Evolutionary conservation across 768 basidiomycete species (phyloP).

Genomic region (Mrakia frigida): DNA sequence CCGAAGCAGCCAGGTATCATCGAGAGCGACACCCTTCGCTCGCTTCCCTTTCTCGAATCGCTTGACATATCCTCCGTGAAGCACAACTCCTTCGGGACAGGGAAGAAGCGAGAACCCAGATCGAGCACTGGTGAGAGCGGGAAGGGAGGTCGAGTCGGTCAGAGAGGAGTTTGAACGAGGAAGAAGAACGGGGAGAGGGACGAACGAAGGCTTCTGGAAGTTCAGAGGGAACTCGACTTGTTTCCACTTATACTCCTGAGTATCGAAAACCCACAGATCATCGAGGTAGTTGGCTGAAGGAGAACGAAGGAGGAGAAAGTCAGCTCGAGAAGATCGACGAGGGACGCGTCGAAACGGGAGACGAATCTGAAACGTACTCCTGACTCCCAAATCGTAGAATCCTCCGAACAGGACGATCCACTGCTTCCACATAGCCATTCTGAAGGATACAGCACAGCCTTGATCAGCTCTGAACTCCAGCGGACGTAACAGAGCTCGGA

Average conservation of each 20-base stretch:
- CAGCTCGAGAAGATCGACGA: background rate
- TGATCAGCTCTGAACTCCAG: background rate
- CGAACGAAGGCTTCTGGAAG: conserved; percentile 56
- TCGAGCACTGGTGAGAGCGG: conserved; percentile 40
- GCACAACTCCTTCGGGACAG: conserved; percentile 66
- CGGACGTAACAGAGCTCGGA: background rate
- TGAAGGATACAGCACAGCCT: conserved; percentile 38
- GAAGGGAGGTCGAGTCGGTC: background rate
- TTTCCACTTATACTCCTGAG: conserved; percentile 78
- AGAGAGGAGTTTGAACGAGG: background rate
- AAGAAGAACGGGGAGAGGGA: background rate
- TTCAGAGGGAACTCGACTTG: conserved; percentile 68
- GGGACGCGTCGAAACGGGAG: background rate
- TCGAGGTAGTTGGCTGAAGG: conserved; percentile 64
- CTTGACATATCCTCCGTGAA: conserved; percentile 91
- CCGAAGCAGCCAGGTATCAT: conserved; percentile 85
- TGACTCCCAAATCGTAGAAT: conserved; percentile 79
- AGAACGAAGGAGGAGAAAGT: background rate
- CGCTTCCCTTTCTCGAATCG: conserved; percentile 81
- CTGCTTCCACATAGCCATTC: conserved; percentile 88
- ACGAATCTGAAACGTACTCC: conserved; percentile 47
- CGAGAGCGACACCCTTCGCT: conserved; percentile 76
- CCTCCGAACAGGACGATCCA: conserved; percentile 81
- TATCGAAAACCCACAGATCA: conserved; percentile 81
- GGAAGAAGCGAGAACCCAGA: conserved; percentile 77